These are phyloP conservation scores for Colletotrichum chlorophyti DNA, from an alignment of 2,329 filamentous ascomycete genomes.

Conservation along the genomic window DNA sequence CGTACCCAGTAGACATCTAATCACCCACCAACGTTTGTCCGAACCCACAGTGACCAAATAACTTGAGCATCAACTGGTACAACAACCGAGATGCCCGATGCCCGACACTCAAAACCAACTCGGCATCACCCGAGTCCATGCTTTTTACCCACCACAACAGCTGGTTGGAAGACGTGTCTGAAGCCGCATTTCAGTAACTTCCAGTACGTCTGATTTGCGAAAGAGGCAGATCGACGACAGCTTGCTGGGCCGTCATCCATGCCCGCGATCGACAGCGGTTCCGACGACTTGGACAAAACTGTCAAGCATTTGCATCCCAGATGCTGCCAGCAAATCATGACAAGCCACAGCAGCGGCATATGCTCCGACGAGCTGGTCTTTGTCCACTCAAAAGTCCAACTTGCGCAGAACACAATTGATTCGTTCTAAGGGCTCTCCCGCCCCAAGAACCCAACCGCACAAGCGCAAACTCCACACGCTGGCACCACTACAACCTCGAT, in stretches of 20 bases:
- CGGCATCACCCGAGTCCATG: no score
- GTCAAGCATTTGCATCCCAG: background rate
- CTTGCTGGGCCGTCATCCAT: background rate
- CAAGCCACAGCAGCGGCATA: slow-evolving; percentile 4
- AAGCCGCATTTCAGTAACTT: background rate
- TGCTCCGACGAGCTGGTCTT: slow-evolving; percentile 8
- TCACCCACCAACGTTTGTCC: no score
- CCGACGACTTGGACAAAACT: background rate
- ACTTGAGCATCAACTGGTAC: no score
- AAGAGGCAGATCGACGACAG: slow-evolving; percentile 10
- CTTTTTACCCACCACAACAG: no score
- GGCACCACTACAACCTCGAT: slow-evolving; percentile 17
- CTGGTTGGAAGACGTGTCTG: no score
- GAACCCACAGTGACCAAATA: no score
- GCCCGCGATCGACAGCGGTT: slow-evolving; percentile 9
- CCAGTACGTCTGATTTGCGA: slow-evolving; percentile 21
- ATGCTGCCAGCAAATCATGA: slow-evolving; percentile 5
- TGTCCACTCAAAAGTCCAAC: background rate
- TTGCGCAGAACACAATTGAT: slow-evolving; percentile 8
- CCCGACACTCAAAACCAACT: no score
- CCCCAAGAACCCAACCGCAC: slow-evolving; percentile 22
- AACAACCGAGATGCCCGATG: no score
- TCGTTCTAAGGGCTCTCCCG: slow-evolving; percentile 22
- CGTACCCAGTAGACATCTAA: no score
- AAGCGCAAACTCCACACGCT: slow-evolving; percentile 2